These are phyloP conservation scores for Aspergillus pseudotamarii DNA, from an alignment of 2,329 filamentous ascomycete species.

Conservation along the genomic window DNA sequence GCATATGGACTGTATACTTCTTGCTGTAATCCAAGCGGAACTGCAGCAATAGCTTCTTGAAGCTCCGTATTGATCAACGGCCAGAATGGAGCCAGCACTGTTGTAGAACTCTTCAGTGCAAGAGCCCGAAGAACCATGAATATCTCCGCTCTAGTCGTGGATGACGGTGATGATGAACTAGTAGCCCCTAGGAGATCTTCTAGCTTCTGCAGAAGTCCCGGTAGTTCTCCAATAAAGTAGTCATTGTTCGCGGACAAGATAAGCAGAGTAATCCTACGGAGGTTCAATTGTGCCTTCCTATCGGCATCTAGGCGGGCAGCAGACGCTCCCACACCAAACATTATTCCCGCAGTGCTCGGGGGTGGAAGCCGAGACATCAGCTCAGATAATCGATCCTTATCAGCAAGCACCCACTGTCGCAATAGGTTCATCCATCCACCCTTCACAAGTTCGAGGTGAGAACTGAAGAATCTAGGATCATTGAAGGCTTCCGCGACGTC, in stretches of 20 bases:
- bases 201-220: constrained; percentile 75
- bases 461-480: constrained; percentile 81
- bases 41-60: constrained; percentile 74
- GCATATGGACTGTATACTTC: constrained; percentile 77
- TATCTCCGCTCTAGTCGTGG: constrained; percentile 82
- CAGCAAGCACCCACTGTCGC: constrained; percentile 78
- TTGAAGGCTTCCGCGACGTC: constrained; percentile 92
- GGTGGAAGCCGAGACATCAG: constrained; percentile 76
- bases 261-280: constrained; percentile 79
- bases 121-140: constrained; percentile 86
- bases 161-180: constrained; percentile 86
- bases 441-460: constrained; percentile 65
- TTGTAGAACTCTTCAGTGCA: constrained; percentile 73
- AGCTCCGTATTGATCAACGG: constrained; percentile 86
- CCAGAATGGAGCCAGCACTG: constrained; percentile 85
- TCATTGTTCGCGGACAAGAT: constrained; percentile 77
- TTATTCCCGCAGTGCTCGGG: constrained; percentile 90
- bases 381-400: constrained; percentile 87
- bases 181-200: constrained; percentile 85
- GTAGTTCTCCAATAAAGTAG: constrained; percentile 76
- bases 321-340: constrained; percentile 96
- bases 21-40: constrained; percentile 69
- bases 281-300: constrained; percentile 84
- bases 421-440: constrained; percentile 81
- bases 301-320: constrained; percentile 94